Evolutionary conservation across 257 asterid species (phyloP).

Genomic region (Nicotiana attenuata): DNA sequence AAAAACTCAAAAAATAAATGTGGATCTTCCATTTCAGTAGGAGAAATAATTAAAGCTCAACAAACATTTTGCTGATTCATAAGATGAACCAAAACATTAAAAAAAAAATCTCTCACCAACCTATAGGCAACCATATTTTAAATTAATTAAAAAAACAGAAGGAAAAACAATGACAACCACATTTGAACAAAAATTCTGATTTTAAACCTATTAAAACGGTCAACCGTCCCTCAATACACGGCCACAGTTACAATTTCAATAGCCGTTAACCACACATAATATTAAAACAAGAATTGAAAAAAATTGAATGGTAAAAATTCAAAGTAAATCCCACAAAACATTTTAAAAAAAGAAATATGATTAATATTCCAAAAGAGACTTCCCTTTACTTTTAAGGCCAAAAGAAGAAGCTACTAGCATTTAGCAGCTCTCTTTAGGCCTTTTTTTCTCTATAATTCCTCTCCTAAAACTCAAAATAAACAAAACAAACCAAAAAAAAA

Average conservation of each 20-base stretch:
- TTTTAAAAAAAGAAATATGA: neutral
- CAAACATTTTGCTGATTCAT: neutral
- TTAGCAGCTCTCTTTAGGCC: constrained; percentile 12
- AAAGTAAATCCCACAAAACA: neutral
- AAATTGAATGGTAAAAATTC: constrained; percentile 1
- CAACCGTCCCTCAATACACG: neutral
- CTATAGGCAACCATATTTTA: neutral
- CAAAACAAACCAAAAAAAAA: neutral
- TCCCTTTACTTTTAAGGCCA: constrained; percentile 12
- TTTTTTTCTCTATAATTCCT: neutral
- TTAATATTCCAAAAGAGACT: constrained; percentile 2
- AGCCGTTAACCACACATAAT: constrained; percentile 1
- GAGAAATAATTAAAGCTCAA: neutral
- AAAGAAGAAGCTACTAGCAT: neutral
- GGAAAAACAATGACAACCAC: neutral
- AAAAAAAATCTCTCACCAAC: neutral
- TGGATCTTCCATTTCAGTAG: neutral
- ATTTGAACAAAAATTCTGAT: neutral
- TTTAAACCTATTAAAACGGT: neutral
- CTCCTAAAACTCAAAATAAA: neutral
- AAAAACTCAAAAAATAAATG: neutral
- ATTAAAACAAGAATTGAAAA: too few relatives aligned
- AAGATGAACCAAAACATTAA: neutral
- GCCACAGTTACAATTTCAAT: neutral
- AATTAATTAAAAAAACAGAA: neutral